These are phyloP conservation scores for Anastatica hierochuntica DNA, from an alignment of 345 rosid species.

Conservation along the genomic window DNA sequence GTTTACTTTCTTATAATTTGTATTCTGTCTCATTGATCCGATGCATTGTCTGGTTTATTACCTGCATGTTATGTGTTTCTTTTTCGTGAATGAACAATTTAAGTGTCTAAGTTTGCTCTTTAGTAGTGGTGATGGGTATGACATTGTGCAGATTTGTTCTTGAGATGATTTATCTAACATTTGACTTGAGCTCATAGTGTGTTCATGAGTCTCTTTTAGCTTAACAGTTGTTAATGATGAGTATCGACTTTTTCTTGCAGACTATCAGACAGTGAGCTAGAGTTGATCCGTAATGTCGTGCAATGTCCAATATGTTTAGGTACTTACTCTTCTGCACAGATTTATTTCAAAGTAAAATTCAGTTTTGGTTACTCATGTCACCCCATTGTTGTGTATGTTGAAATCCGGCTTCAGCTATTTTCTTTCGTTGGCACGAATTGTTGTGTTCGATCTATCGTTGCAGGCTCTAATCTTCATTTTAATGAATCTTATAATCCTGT, in stretches of 20 bases:
- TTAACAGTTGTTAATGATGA: not conserved
- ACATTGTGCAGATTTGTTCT: not conserved
- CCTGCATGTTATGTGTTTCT: constrained; percentile 32
- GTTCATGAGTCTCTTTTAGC: not conserved
- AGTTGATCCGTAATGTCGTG: constrained; percentile 67
- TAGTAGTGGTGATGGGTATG: not conserved
- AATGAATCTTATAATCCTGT: too few species aligned
- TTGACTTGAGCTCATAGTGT: not conserved
- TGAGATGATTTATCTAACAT: not conserved
- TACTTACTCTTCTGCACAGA: constrained; percentile 25
- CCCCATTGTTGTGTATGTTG: not conserved
- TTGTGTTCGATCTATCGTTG: not conserved
- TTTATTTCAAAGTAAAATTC: constrained; percentile 1
- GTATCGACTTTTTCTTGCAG: constrained; percentile 40
- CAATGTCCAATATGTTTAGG: constrained; percentile 95
- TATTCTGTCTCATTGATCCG: not conserved
- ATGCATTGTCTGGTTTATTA: constrained; percentile 13
- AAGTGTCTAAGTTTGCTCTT: not conserved
- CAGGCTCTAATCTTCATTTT: too few species aligned
- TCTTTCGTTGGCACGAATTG: not conserved
- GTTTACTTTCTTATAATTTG: too few species aligned
- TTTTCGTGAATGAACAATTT: too few species aligned
- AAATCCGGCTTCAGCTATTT: not conserved
- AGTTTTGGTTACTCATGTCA: not conserved
- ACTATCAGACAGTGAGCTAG: constrained; percentile 49